Evolutionary conservation across 192 early-diverging fungal genomes (phyloP), one percentile per base, ranked within the genome.

Genomic region (Phlyctochytrium bullatum): DNA sequence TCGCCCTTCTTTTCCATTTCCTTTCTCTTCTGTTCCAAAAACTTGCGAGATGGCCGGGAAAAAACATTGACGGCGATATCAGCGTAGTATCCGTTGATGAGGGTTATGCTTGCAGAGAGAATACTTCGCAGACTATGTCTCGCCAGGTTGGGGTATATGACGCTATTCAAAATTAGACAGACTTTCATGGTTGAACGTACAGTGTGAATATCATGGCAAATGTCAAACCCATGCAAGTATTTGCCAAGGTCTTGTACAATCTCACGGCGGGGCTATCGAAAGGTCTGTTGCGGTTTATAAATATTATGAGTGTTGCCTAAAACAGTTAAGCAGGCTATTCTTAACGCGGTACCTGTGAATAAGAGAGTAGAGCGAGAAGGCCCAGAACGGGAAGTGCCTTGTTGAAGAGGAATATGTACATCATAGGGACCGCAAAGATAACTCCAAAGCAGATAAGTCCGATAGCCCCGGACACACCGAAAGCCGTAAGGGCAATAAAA

Each of bases 111-210:
- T 35, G 51, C 17, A 27, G 62, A 64, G 33, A 71, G 34, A 17
- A 29, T 3, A 23, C 17, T 2, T 0, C 69, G 69, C 20, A 71
- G 36, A 33, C 33, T 33, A 40, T 34, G 69, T 3, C 69, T 40
- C 6, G 69, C 69, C 24, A 71, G 53, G 0, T 50, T 23, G 23
- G 69, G 69, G 52, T 71, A 71, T 0, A 71, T 17, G 23, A 71
- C 40, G 10, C n/a, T n/a, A n/a, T n/a, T n/a, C n/a, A n/a, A n/a
- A n/a, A n/a, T n/a, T n/a, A n/a, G n/a, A n/a, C n/a, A n/a, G n/a
- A n/a, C n/a, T n/a, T n/a, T n/a, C n/a, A n/a, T n/a, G n/a, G n/a
- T n/a, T n/a, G n/a, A n/a, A n/a, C n/a, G n/a, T n/a, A n/a, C n/a
- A 71, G 54, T 0, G 59, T 71, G 25, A 71, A 53, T 2, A 71